Base-by-base conservation (phyloP, 164 flowering plant species). In the Tinospora cordifolia region DNA sequence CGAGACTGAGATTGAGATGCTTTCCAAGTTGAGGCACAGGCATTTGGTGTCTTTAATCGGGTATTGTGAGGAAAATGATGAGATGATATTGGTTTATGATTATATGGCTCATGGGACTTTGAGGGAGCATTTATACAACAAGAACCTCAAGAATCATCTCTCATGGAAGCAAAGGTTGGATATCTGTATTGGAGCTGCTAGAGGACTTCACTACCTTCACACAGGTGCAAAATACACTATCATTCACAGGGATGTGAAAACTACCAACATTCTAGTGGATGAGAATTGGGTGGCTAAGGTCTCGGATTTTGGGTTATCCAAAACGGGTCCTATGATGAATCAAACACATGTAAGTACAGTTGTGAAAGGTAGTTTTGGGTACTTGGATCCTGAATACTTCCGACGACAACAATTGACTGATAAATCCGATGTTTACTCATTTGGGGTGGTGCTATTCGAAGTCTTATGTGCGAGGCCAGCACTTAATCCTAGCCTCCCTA, bases 1-100 rank as follows among this genome's bases (percentile, higher is more conserved):
- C 75, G 74, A 77, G 64, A 87, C 92, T 0, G 90, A 88, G 66
- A 86, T 86, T 26, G 88, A 84, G 78, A 81, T 82, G 85, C 88
- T 85, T 36, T 85, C 88, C 0, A 85, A 84, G 78, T 72, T 86
- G 46, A 81, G 89, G 70, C 89, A 85, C 75, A 74, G 78, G 75
- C 87, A 85, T 76, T 77, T 84, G 27, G 87, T 85, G 13, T 85
- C 88, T 12, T 66, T 85, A 60, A 85, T 85, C 17, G 88, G 88
- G 34, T 82, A 65, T 34, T 82, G 87, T 34, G 84, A 84, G 67
- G 88, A 85, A 72, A 65, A 72, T 25, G 79, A 79, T 2, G 88
- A 85, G 74, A 85, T 85, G 88, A 75, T 79, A 47, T 67, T 85
- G 77, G 88, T 85, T 40, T 85, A 85, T 60, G 88, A 85, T 67